A percentile compares a stretch with the other conserved stretches of the same genome.
phyloP scores from a whole-genome alignment of 768 basidiomycete species.

The Leccinum uliginosum region DNA sequence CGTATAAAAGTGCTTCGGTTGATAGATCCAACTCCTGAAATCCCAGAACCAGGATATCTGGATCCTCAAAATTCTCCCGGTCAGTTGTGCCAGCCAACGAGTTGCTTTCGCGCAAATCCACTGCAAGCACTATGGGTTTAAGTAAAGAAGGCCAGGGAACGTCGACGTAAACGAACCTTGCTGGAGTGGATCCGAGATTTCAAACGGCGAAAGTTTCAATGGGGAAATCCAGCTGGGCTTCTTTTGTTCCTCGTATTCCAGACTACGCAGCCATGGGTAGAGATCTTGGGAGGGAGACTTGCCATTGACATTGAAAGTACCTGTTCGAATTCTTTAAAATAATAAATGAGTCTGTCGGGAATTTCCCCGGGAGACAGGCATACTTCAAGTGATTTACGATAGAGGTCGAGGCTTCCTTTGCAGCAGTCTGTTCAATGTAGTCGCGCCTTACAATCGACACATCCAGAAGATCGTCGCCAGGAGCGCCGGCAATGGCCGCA shows the following conservation, averaged over 20 bases:
- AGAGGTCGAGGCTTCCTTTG: conserved; percentile 26
- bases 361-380: not conserved
- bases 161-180: conserved; percentile 14
- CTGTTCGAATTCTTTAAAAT: conserved; percentile 53
- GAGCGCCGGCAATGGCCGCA: conserved; percentile 53
- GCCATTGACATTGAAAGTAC: conserved; percentile 86
- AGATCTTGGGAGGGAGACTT: conserved; percentile 70
- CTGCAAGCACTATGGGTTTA: not conserved
- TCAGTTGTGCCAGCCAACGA: conserved; percentile 6
- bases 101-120: conserved; percentile 8
- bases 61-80: conserved; percentile 34
- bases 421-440: conserved; percentile 52
- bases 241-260: not conserved
- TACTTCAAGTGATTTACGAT: conserved; percentile 24
- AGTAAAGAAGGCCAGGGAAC: not conserved
- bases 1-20: conserved; percentile 72
- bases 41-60: conserved; percentile 69
- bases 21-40: conserved; percentile 83
- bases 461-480: conserved; percentile 59
- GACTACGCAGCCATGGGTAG: conserved; percentile 54
- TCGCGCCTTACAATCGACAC: conserved; percentile 55
- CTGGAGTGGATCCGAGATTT: conserved; percentile 20
- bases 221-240: conserved; percentile 32
- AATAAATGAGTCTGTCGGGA: not conserved
- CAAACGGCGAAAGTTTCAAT: conserved; percentile 35